Percentiles rank a stretch among this genome's conserved stretches.
Evolutionary conservation across 2,329 filamentous ascomycete species (phyloP).

Genomic region (Tolypocladium album): DNA sequence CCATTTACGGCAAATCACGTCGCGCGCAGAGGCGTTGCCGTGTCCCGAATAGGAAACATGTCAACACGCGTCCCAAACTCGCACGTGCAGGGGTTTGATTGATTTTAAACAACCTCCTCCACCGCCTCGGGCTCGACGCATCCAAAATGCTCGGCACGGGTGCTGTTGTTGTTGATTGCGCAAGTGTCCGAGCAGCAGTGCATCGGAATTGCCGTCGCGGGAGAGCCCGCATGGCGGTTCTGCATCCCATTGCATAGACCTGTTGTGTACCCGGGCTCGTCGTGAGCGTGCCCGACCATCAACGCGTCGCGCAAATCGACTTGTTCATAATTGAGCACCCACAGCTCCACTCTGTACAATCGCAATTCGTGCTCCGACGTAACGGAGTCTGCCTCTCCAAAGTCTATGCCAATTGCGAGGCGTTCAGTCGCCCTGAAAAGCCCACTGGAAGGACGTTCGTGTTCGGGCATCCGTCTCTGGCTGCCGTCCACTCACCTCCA

Average conservation of each 20-base stretch:
- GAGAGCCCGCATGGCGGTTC: not conserved
- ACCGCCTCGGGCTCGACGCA: not conserved
- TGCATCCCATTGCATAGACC: not conserved
- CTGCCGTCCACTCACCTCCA: not conserved
- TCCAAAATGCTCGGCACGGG: not conserved
- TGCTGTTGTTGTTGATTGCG: not conserved
- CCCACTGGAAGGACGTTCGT: not conserved
- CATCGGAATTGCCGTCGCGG: not conserved
- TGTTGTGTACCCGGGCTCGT: not conserved
- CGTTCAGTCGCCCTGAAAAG: not conserved
- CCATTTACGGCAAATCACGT: slow-evolving; percentile 18
- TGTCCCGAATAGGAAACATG: slow-evolving; percentile 22
- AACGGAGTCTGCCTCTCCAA: not conserved
- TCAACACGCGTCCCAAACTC: slow-evolving; percentile 18
- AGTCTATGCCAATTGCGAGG: not conserved
- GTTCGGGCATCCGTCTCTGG: not conserved
- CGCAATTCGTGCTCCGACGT: not conserved
- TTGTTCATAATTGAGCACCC: not conserved
- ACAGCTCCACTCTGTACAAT: not conserved
- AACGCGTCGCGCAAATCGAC: not conserved
- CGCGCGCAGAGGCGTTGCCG: slow-evolving; percentile 14
- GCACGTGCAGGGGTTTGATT: slow-evolving; percentile 9
- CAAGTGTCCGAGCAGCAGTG: not conserved
- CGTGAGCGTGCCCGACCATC: not conserved
- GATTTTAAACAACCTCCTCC: not conserved